These are phyloP conservation scores for Chloris gayana DNA, from an alignment of 176 grass and related monocot genomes.

Conservation along the genomic window DNA sequence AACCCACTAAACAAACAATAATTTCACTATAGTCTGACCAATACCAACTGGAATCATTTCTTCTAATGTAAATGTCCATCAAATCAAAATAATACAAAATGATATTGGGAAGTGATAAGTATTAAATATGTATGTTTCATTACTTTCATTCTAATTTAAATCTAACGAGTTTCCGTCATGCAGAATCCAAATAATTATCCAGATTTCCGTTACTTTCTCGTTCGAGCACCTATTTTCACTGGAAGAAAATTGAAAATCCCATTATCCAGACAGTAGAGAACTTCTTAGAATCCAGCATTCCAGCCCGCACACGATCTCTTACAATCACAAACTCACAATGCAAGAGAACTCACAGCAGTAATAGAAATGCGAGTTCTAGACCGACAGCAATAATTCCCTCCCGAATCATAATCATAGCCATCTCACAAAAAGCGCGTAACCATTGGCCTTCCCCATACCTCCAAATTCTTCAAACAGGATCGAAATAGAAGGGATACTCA, in stretches of 20 bases:
- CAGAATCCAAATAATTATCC: slow-evolving; percentile 3
- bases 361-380: not conserved
- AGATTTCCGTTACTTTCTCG: not conserved
- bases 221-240: not conserved
- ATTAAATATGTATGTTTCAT: not conserved
- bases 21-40: not conserved
- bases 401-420: not conserved
- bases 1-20: slow-evolving; percentile 5
- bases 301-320: not conserved
- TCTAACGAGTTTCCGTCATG: not conserved
- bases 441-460: not conserved
- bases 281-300: not conserved
- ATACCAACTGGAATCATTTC: not conserved
- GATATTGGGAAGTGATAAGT: not conserved
- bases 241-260: not conserved
- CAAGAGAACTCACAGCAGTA: not conserved
- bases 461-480: slow-evolving; percentile 21
- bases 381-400: not conserved
- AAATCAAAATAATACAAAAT: not conserved
- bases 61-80: not conserved
- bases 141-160: not conserved
- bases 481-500: slow-evolving; percentile 43
- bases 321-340: not conserved
- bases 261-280: not conserved
- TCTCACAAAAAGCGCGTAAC: not conserved